Conservation (phyloP, 2,329 filamentous ascomycete species). For the Beauveria caledonica region DNA sequence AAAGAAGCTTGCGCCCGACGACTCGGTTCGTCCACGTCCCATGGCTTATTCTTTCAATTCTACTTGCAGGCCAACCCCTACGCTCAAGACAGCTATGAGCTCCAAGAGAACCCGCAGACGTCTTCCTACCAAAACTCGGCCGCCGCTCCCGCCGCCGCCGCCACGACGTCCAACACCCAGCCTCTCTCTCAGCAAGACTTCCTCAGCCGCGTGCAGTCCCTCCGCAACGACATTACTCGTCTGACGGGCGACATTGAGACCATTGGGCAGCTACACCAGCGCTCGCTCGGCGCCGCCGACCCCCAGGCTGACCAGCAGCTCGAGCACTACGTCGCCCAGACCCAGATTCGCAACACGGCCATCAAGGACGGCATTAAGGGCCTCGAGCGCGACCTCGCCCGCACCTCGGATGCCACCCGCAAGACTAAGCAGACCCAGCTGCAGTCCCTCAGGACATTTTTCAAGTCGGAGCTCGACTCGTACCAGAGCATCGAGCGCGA, state of each 20-base stretch:
- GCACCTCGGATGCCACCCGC: slow-evolving; percentile 52
- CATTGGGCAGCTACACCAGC: slow-evolving; percentile 64
- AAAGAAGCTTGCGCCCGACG: not conserved
- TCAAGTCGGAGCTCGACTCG: slow-evolving; percentile 61
- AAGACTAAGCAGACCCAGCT: slow-evolving; percentile 63
- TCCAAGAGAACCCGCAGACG: slow-evolving; percentile 32
- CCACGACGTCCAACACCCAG: slow-evolving; percentile 19
- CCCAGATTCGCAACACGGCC: slow-evolving; percentile 62
- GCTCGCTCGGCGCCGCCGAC: slow-evolving; percentile 59
- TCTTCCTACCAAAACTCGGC: slow-evolving; percentile 14
- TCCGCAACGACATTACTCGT: slow-evolving; percentile 59
- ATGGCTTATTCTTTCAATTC: not conserved
- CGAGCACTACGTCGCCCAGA: slow-evolving; percentile 60
- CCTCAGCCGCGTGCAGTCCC: slow-evolving; percentile 56
- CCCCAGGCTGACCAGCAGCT: slow-evolving; percentile 46
- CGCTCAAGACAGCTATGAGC: slow-evolving; percentile 35
- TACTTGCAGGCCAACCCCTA: slow-evolving; percentile 22
- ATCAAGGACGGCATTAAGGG: slow-evolving; percentile 74
- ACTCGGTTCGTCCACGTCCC: not conserved
- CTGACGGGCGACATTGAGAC: slow-evolving; percentile 59
- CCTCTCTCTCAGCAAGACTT: slow-evolving; percentile 57
- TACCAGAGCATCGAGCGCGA: slow-evolving; percentile 64
- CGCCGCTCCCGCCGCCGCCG: not conserved
- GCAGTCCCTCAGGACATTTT: slow-evolving; percentile 60
- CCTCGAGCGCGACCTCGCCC: slow-evolving; percentile 61